Conservation (phyloP, 176 grass and related monocot species). For the Luzula sylvatica region DNA sequence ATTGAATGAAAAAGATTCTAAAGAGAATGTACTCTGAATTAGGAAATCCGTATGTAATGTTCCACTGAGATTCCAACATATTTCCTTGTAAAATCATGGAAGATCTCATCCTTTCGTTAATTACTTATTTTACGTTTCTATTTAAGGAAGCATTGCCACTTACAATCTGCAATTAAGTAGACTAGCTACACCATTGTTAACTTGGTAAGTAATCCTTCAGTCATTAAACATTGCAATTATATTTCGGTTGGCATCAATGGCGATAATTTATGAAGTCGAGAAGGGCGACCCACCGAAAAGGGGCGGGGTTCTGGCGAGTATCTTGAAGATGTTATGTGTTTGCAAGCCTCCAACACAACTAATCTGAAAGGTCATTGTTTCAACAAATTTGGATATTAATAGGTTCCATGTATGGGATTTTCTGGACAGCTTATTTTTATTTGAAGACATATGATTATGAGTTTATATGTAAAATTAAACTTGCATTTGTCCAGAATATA, state of each 20-base stretch:
- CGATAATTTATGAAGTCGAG: not conserved
- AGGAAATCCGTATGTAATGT: too few relatives aligned
- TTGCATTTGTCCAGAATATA: too few relatives aligned
- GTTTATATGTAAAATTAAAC: too few relatives aligned
- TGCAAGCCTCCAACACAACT: not conserved
- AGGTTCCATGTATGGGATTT: too few relatives aligned
- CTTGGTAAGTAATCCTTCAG: not conserved
- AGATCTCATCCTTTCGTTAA: not conserved
- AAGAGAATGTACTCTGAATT: too few relatives aligned
- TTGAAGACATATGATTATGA: too few relatives aligned
- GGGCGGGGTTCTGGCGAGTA: not conserved
- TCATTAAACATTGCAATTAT: not conserved
- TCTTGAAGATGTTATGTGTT: slow-evolving; percentile 3
- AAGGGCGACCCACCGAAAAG: slow-evolving; percentile 8
- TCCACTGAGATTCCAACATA: too few relatives aligned
- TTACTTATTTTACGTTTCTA: not conserved
- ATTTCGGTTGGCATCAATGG: not conserved
- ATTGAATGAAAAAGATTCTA: too few relatives aligned
- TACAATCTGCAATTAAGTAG: not conserved
- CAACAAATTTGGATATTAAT: too few relatives aligned
- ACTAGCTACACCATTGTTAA: slow-evolving; percentile 14
- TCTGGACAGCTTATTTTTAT: too few relatives aligned
- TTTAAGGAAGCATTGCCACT: too few relatives aligned
- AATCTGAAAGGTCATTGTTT: not conserved
- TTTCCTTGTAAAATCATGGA: too few relatives aligned